Evolutionary conservation across 768 basidiomycete species (phyloP).

Genomic region (Leccinum rimulosum): DNA sequence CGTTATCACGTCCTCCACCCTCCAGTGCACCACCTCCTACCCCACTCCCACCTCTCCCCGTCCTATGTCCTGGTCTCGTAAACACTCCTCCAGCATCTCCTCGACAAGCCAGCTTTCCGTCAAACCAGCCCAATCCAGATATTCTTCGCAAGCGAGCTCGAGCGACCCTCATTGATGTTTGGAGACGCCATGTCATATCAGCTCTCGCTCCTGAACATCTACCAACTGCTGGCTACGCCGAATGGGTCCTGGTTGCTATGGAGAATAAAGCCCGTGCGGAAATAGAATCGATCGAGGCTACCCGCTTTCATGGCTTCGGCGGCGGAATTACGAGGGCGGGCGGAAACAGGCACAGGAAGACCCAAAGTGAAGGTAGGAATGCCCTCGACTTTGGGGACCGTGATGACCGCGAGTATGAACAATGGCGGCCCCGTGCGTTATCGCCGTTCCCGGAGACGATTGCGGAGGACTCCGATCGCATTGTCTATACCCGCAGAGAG

Average conservation of each 20-base stretch:
- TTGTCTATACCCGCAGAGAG: slow-evolving; percentile 29
- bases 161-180: slow-evolving; percentile 64
- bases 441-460: slow-evolving; percentile 17
- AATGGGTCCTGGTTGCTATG: slow-evolving; percentile 32
- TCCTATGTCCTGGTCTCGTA: slow-evolving; percentile 24
- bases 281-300: slow-evolving; percentile 15
- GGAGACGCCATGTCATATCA: slow-evolving; percentile 56
- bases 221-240: slow-evolving; percentile 32
- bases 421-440: slow-evolving; percentile 26
- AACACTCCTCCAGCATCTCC: slow-evolving; percentile 30
- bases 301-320: slow-evolving; percentile 1
- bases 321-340: background rate
- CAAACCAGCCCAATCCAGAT: slow-evolving; percentile 30
- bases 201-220: slow-evolving; percentile 42
- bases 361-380: slow-evolving; percentile 42
- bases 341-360: slow-evolving; percentile 46
- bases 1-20: slow-evolving; percentile 18
- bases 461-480: slow-evolving; percentile 22
- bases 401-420: slow-evolving; percentile 20
- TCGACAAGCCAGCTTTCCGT: slow-evolving; percentile 7
- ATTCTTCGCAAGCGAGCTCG: slow-evolving; percentile 60
- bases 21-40: slow-evolving; percentile 27
- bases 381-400: slow-evolving; percentile 35
- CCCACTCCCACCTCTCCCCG: slow-evolving; percentile 31
- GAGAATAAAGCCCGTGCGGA: slow-evolving; percentile 17